phyloP scores from a whole-genome alignment of 192 early-diverging fungal species.

The Spizellomyces punctatus region DNA sequence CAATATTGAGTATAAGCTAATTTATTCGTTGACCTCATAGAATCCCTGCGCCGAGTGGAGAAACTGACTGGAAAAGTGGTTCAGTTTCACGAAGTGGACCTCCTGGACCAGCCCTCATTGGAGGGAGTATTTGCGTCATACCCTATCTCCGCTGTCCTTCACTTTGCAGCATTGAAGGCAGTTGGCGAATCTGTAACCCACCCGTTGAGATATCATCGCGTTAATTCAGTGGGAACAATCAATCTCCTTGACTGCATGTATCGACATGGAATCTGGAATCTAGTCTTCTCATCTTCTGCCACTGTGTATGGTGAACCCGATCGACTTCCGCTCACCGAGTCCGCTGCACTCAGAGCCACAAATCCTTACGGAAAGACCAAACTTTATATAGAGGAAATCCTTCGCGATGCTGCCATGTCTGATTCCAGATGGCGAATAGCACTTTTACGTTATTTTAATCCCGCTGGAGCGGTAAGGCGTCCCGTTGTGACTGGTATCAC shows the following conservation, averaged over 20 bases:
- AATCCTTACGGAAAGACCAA: slow-evolving; percentile 86
- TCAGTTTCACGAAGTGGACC: slow-evolving; percentile 70
- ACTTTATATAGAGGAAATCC: slow-evolving; percentile 76
- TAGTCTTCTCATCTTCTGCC: slow-evolving; percentile 85
- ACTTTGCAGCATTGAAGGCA: slow-evolving; percentile 60
- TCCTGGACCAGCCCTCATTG: slow-evolving; percentile 61
- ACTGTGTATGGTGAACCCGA: slow-evolving; percentile 69
- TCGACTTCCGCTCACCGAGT: slow-evolving; percentile 67
- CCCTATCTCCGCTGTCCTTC: slow-evolving; percentile 41
- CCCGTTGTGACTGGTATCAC: no score
- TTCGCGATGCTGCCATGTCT: slow-evolving; percentile 36
- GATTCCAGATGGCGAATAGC: no score
- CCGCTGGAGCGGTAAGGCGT: slow-evolving; percentile 64
- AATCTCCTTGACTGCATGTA: slow-evolving; percentile 76
- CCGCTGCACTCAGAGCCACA: slow-evolving; percentile 56
- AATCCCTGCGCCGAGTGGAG: slow-evolving; percentile 69
- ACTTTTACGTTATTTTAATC: slow-evolving; percentile 78
- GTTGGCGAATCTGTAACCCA: slow-evolving; percentile 76
- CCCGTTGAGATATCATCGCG: slow-evolving; percentile 81
- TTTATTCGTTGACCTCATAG: slow-evolving; percentile 12
- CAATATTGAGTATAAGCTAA: no score
- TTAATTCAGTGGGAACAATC: slow-evolving; percentile 81
- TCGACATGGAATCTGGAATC: slow-evolving; percentile 67
- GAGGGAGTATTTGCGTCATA: slow-evolving; percentile 67
- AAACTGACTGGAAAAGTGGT: slow-evolving; percentile 60